Percentiles rank a stretch among this genome's conserved stretches.
Evolutionary conservation across 2,329 filamentous ascomycete genomes (phyloP).

Genomic region (Clathrospora elynae): DNA sequence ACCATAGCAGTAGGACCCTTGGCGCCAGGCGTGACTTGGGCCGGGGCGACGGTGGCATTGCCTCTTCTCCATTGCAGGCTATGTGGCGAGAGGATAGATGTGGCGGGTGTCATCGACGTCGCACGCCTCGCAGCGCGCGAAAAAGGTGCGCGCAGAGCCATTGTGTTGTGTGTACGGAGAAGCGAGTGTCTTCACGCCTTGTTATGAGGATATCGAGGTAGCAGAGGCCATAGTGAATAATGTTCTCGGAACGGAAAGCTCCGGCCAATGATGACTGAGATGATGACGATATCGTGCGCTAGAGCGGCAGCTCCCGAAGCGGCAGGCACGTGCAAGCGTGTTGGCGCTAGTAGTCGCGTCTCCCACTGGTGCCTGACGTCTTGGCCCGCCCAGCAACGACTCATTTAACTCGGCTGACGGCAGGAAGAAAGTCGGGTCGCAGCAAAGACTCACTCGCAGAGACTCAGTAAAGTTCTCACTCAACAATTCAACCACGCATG

Average conservation of each 20-base stretch:
- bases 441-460: too few relatives aligned
- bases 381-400: slow-evolving; percentile 5
- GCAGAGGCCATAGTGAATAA: slow-evolving; percentile 36
- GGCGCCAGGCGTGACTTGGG: slow-evolving; percentile 72
- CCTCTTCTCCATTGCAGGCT: slow-evolving; percentile 46
- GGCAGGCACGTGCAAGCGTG: slow-evolving; percentile 30
- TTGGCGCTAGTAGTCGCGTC: slow-evolving; percentile 28
- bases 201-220: slow-evolving; percentile 5
- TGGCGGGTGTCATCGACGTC: slow-evolving; percentile 34
- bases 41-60: slow-evolving; percentile 64
- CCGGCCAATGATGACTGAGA: slow-evolving; percentile 32
- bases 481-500: slow-evolving; percentile 37
- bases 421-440: too few relatives aligned
- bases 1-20: slow-evolving; percentile 96
- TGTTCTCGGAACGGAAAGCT: slow-evolving; percentile 22
- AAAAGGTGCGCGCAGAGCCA: slow-evolving; percentile 47
- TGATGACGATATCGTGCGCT: slow-evolving; percentile 36
- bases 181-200: slow-evolving; percentile 4
- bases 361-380: slow-evolving; percentile 30
- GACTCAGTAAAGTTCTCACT: too few relatives aligned
- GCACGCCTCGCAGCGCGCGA: slow-evolving; percentile 42
- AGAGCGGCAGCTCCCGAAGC: slow-evolving; percentile 5
- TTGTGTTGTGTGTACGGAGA: slow-evolving; percentile 41
- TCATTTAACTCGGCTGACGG: too few relatives aligned
- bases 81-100: slow-evolving; percentile 36